These are phyloP conservation scores for Huntiella abstrusa DNA, from an alignment of 2,329 filamentous ascomycete genomes.

Conservation along the genomic window DNA sequence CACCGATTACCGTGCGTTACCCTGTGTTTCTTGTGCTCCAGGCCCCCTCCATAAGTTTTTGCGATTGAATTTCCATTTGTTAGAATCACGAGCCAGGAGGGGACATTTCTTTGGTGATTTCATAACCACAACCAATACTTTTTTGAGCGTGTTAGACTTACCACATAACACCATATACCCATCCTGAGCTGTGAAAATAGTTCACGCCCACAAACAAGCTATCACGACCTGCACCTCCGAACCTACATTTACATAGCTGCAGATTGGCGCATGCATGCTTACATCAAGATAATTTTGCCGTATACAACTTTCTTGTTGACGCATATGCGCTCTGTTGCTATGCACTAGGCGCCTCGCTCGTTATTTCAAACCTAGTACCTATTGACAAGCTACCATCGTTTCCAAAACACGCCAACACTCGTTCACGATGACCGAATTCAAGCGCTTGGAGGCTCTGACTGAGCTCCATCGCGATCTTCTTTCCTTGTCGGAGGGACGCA, in stretches of 20 bases:
- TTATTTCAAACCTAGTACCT: neutral
- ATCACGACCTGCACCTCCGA: too few relatives aligned
- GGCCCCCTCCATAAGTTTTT: slow-evolving; percentile 1
- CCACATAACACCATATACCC: too few relatives aligned
- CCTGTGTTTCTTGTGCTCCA: neutral
- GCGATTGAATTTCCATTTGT: neutral
- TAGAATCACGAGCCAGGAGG: neutral
- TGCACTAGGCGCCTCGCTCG: slow-evolving; percentile 24
- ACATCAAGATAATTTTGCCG: too few relatives aligned
- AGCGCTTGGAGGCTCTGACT: slow-evolving; percentile 58
- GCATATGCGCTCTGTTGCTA: slow-evolving; percentile 16
- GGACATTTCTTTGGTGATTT: too few relatives aligned
- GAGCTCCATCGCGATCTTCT: slow-evolving; percentile 72
- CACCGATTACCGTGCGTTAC: slow-evolving; percentile 1
- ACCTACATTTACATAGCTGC: too few relatives aligned
- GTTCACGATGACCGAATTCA: slow-evolving; percentile 50
- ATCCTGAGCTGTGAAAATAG: too few relatives aligned
- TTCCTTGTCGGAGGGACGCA: slow-evolving; percentile 51
- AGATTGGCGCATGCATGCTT: too few relatives aligned
- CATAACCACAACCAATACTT: too few relatives aligned
- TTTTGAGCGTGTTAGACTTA: too few relatives aligned
- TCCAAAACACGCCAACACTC: slow-evolving; percentile 10
- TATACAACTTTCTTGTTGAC: neutral
- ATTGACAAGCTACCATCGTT: neutral
- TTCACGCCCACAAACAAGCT: too few relatives aligned